Evolutionary conservation across 1,284 basidiomycete species (phyloP).

Genomic region (Coriolopsis trogii): DNA sequence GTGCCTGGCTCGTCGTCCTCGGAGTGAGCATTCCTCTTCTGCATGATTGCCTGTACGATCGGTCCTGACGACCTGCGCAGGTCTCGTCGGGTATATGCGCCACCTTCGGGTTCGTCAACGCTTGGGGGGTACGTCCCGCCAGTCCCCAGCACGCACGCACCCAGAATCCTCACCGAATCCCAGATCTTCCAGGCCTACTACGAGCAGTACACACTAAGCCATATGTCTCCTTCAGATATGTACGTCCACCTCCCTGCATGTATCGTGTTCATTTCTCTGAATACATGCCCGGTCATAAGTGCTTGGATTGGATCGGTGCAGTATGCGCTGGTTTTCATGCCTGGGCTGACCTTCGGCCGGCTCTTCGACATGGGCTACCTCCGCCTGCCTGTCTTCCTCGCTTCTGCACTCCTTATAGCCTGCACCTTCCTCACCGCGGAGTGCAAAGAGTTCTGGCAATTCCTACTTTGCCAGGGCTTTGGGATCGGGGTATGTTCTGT

Average conservation of each 20-base stretch:
- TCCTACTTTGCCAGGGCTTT: constrained; percentile 52
- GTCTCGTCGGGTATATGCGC: constrained; percentile 32
- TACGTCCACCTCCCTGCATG: constrained; percentile 34
- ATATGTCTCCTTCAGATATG: constrained; percentile 53
- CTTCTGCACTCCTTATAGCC: constrained; percentile 40
- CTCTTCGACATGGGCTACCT: constrained; percentile 58
- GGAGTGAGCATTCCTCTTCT: constrained; percentile 34
- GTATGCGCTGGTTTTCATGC: constrained; percentile 50
- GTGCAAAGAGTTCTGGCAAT: constrained; percentile 55
- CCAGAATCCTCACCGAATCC: too few species aligned
- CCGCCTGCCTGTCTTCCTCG: constrained; percentile 39
- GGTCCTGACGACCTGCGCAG: not conserved
- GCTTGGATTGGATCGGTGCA: constrained; percentile 78
- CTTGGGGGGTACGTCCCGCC: constrained; percentile 41
- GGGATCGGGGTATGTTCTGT: constrained; percentile 41
- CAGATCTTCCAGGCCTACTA: constrained; percentile 52
- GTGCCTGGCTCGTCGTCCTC: constrained; percentile 43
- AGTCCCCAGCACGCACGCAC: too few species aligned
- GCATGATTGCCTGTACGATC: not conserved
- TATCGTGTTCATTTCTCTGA: not conserved
- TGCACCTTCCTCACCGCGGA: constrained; percentile 53
- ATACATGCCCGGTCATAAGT: constrained; percentile 35
- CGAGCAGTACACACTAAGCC: constrained; percentile 36
- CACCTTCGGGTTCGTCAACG: constrained; percentile 47
- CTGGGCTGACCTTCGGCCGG: constrained; percentile 49